These are phyloP conservation scores for Gynochthodes officinalis DNA, from an alignment of 257 asterid genomes.

Conservation along the genomic window DNA sequence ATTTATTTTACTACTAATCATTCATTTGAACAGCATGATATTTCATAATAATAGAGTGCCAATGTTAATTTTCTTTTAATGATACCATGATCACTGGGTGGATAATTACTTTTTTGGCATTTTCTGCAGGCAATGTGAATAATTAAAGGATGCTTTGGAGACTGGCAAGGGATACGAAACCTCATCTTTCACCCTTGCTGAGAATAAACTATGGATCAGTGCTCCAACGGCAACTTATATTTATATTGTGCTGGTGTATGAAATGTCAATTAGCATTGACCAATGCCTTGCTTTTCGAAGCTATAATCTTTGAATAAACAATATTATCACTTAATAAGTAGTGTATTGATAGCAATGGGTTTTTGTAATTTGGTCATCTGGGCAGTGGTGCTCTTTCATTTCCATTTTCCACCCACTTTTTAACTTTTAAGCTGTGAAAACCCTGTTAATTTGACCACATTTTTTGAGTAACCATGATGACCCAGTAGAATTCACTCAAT, in stretches of 20 bases:
- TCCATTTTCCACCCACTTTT: too few relatives aligned
- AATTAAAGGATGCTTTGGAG: conserved; percentile 1
- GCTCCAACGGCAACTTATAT: background rate
- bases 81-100: too few relatives aligned
- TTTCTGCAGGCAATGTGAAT: background rate
- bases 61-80: background rate
- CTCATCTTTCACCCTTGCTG: background rate
- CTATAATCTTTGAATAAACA: conserved; percentile 10
- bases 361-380: too few relatives aligned
- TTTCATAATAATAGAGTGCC: background rate
- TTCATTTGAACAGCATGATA: background rate
- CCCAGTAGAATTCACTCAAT: too few relatives aligned
- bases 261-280: conserved; percentile 52
- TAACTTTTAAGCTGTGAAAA: conserved; percentile 27
- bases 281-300: conserved; percentile 15
- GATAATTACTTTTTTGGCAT: too few relatives aligned
- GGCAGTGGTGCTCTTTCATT: too few relatives aligned
- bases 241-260: too few relatives aligned
- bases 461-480: background rate
- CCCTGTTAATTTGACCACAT: conserved; percentile 16
- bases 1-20: too few relatives aligned
- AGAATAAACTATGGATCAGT: background rate
- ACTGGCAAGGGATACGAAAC: too few relatives aligned
- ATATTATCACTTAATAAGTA: too few relatives aligned
- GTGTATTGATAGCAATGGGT: too few relatives aligned